Conservation (phyloP, 306 rosid species). For the Castanea mollissima region DNA sequence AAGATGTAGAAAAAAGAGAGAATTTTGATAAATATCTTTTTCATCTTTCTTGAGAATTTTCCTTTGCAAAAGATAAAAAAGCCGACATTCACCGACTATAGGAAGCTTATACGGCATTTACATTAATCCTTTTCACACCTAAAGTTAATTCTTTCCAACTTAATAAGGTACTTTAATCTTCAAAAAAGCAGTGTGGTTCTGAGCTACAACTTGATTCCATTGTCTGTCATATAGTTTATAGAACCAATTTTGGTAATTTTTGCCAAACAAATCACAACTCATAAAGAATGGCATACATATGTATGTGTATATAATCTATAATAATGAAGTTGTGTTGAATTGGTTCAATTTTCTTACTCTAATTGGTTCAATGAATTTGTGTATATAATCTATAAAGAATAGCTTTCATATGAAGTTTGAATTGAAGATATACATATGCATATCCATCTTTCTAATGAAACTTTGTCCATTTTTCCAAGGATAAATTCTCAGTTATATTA, state of each 20-base stretch:
- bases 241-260: not conserved
- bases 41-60: not conserved
- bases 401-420: not conserved
- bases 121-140: conserved; percentile 19
- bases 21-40: not conserved
- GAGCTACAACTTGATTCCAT: not conserved
- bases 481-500: not conserved
- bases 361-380: too few species aligned
- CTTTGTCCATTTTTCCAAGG: not conserved
- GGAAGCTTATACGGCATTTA: not conserved
- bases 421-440: not conserved
- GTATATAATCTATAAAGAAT: not conserved
- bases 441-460: not conserved
- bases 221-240: not conserved
- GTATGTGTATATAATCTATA: not conserved
- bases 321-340: not conserved
- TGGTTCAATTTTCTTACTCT: not conserved
- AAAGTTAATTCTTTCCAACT: not conserved
- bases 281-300: not conserved
- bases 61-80: conserved; percentile 20
- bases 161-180: not conserved
- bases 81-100: conserved; percentile 20
- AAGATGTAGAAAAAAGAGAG: not conserved
- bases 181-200: not conserved
- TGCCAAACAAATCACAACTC: not conserved